Evolutionary conservation across 306 rosid genomes (phyloP).

Genomic region (Gastrolobium bilobum): DNA sequence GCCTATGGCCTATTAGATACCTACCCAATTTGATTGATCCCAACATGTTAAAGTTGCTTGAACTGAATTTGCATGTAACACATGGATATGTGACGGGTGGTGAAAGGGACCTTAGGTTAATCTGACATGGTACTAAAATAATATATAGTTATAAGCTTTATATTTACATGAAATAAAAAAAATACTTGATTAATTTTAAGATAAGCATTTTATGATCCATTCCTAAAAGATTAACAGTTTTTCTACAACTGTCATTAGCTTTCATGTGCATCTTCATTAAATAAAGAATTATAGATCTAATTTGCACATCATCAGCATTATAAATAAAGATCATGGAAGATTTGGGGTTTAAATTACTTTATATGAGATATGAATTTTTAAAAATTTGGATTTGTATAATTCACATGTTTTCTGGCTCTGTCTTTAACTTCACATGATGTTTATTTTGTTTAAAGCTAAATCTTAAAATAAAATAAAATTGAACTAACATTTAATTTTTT

Average conservation of each 20-base stretch:
- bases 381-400: no score
- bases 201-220: not conserved
- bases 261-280: no score
- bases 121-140: not conserved
- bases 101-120: slow-evolving; percentile 13
- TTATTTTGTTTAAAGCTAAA: not conserved
- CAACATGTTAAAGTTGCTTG: not conserved
- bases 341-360: no score
- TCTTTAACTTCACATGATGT: no score
- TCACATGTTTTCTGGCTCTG: no score
- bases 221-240: not conserved
- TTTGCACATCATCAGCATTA: not conserved
- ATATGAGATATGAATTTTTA: no score
- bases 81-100: not conserved
- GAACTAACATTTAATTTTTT: no score
- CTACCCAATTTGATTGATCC: not conserved
- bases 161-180: not conserved
- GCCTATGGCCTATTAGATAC: not conserved
- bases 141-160: no score
- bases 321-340: no score
- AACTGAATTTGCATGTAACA: not conserved
- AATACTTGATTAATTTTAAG: not conserved
- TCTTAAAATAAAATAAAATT: no score
- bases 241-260: not conserved
- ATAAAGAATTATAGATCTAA: no score